Percentiles rank a stretch among this genome's conserved stretches.
Evolutionary conservation across 2,329 filamentous ascomycete species (phyloP).

Genomic region (Neodidymelliopsis sp.): DNA sequence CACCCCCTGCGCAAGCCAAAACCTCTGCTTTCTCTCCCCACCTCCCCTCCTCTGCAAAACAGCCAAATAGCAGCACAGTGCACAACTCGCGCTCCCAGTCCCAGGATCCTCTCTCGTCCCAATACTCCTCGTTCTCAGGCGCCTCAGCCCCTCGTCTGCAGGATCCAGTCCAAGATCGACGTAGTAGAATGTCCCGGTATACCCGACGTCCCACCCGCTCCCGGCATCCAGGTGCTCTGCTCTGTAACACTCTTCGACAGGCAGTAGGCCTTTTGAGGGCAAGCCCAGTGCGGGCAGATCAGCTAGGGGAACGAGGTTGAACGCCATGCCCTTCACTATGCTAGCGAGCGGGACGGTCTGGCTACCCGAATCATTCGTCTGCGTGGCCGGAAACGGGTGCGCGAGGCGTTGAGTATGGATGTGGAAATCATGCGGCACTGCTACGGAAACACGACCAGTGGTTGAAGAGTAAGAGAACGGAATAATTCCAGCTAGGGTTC

Average conservation of each 20-base stretch:
- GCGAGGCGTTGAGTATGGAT: conserved; percentile 58
- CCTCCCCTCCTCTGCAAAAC: conserved; percentile 41
- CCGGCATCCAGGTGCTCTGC: conserved; percentile 42
- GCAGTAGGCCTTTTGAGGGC: conserved; percentile 47
- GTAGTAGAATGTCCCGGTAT: conserved; percentile 59
- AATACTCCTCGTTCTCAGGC: conserved; percentile 67
- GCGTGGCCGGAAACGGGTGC: conserved; percentile 36
- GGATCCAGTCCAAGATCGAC: conserved; percentile 60
- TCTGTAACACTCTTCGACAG: conserved; percentile 34
- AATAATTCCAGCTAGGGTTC: conserved; percentile 27
- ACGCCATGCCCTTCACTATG: conserved; percentile 75
- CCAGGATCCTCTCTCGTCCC: conserved; percentile 56
- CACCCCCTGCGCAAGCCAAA: conserved; percentile 57
- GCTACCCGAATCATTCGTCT: conserved; percentile 18
- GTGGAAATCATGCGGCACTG: conserved; percentile 71
- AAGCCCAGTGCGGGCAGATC: conserved; percentile 58
- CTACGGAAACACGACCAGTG: conserved; percentile 56
- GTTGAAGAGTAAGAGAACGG: conserved; percentile 19
- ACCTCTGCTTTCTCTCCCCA: conserved; percentile 7
- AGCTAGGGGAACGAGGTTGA: conserved; percentile 67
- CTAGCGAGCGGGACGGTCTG: conserved; percentile 42
- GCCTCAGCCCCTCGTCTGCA: conserved; percentile 21
- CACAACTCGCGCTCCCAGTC: conserved; percentile 58
- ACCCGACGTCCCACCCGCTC: conserved; percentile 58
- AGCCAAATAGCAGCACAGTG: conserved; percentile 51